Evolutionary conservation across 495 filamentous ascomycete genomes (phyloP).

Genomic region (Ramalina peruviana): DNA sequence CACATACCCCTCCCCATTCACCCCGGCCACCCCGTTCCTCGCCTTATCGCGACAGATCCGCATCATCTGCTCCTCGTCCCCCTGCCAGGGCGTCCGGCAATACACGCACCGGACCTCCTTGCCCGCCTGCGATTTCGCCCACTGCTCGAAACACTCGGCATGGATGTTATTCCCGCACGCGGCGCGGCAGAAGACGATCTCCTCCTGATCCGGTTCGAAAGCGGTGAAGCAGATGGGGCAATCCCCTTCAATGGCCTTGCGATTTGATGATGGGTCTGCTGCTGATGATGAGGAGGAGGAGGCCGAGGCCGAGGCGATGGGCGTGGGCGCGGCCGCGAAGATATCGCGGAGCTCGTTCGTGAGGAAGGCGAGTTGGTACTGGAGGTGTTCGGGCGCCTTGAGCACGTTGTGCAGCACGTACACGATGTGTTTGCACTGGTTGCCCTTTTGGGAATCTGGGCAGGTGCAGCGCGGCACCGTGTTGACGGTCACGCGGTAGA

Average conservation of each 20-base stretch:
- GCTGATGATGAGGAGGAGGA: conserved; percentile 2
- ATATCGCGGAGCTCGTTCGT: conserved; percentile 49
- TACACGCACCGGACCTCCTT: conserved; percentile 51
- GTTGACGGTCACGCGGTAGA: conserved; percentile 49
- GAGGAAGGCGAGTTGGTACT: conserved; percentile 65
- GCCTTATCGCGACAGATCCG: conserved; percentile 18
- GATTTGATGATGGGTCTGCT: conserved; percentile 26
- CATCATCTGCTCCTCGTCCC: conserved; percentile 33
- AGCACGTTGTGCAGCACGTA: conserved; percentile 54
- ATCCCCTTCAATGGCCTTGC: conserved; percentile 54
- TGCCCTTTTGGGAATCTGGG: conserved; percentile 43
- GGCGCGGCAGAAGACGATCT: conserved; percentile 55
- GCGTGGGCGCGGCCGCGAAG: conserved; percentile 38
- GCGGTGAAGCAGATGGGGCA: conserved; percentile 71
- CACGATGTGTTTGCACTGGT: conserved; percentile 66
- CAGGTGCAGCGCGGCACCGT: conserved; percentile 52
- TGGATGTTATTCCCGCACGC: conserved; percentile 73
- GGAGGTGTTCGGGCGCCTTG: conserved; percentile 44
- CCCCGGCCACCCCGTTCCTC: conserved; percentile 16
- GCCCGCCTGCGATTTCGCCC: conserved; percentile 42
- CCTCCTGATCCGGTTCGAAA: conserved; percentile 41
- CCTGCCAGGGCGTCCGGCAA: conserved; percentile 51
- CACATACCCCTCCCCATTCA: conserved; percentile 46
- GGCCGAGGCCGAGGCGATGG: conserved; percentile 17
- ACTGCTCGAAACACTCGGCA: conserved; percentile 54